These are phyloP conservation scores for Litchi chinensis DNA, from an alignment of 345 rosid species.

Conservation along the genomic window DNA sequence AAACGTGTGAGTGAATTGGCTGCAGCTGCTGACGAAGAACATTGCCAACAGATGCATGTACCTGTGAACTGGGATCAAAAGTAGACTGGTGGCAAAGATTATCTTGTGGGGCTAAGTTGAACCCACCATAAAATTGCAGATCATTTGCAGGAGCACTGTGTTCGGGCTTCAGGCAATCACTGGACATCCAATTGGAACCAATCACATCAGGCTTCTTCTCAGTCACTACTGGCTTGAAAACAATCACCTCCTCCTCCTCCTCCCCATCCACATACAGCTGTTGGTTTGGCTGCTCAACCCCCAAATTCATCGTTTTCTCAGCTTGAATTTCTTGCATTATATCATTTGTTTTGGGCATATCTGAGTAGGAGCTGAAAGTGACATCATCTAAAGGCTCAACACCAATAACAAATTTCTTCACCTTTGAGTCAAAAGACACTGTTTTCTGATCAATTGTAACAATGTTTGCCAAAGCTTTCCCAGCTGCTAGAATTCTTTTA, in stretches of 20 bases:
- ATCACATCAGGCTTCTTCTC: conserved; percentile 58
- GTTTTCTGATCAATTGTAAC: conserved; percentile 64
- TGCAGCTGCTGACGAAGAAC: conserved; percentile 45
- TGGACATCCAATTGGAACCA: conserved; percentile 40
- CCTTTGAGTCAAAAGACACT: conserved; percentile 67
- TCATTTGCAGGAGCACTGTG: conserved; percentile 40
- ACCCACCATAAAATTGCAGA: conserved; percentile 40
- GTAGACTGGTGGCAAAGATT: conserved; percentile 38
- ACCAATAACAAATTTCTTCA: conserved; percentile 74
- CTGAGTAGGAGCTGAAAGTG: conserved; percentile 30
- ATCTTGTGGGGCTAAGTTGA: conserved; percentile 46
- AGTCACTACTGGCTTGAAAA: conserved; percentile 73
- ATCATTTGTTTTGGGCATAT: conserved; percentile 31
- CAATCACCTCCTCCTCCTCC: conserved; percentile 93
- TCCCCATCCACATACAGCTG: conserved; percentile 56
- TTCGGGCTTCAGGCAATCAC: conserved; percentile 50
- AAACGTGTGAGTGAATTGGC: conserved; percentile 46
- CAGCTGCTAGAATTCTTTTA: conserved; percentile 85
- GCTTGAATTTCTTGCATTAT: conserved; percentile 37
- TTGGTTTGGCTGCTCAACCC: conserved; percentile 36
- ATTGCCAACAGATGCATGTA: conserved; percentile 47
- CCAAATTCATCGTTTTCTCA: conserved; percentile 33
- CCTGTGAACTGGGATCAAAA: conserved; percentile 42
- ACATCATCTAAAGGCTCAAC: conserved; percentile 51
- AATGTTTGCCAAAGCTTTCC: conserved; percentile 64